phyloP scores from a whole-genome alignment of 2,329 filamentous ascomycete species.

The Paecilomyces sp. region DNA sequence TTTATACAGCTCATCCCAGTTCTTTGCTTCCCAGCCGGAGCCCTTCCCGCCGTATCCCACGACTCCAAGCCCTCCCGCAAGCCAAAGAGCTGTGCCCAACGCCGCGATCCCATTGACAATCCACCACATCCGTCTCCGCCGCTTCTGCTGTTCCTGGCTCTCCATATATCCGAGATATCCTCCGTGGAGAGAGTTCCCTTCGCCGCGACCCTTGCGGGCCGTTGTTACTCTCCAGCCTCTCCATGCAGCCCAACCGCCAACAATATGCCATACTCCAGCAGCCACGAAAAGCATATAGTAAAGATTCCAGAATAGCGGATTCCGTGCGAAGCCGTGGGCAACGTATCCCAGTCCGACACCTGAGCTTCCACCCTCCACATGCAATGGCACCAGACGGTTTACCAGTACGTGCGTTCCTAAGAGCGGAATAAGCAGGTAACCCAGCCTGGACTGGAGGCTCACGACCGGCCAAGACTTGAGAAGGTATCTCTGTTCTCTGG shows the following conservation, averaged over 20 bases:
- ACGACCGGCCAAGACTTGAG: slow-evolving; percentile 60
- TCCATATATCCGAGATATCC: slow-evolving; percentile 36
- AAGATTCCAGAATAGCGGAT: slow-evolving; percentile 57
- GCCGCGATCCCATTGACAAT: slow-evolving; percentile 59
- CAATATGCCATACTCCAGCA: slow-evolving; percentile 66
- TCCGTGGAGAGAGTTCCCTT: slow-evolving; percentile 22
- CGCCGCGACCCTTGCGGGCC: slow-evolving; percentile 17
- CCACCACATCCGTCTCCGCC: slow-evolving; percentile 61
- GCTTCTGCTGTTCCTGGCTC: slow-evolving; percentile 44
- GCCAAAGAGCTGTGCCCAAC: slow-evolving; percentile 61
- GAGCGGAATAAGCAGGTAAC: slow-evolving; percentile 62
- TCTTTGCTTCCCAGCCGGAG: slow-evolving; percentile 69
- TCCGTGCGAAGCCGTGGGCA: slow-evolving; percentile 72
- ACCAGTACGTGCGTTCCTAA: slow-evolving; percentile 65
- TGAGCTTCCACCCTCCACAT: slow-evolving; percentile 76
- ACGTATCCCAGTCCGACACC: slow-evolving; percentile 79
- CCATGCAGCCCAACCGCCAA: slow-evolving; percentile 83
- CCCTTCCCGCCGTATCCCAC: slow-evolving; percentile 65
- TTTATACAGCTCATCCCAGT: slow-evolving; percentile 69
- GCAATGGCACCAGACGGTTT: slow-evolving; percentile 68
- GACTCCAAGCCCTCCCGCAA: slow-evolving; percentile 70
- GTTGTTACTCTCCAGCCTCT: slow-evolving; percentile 48
- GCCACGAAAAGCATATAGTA: slow-evolving; percentile 64
- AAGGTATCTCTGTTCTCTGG: slow-evolving; percentile 41
- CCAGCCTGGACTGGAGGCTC: slow-evolving; percentile 62